These are phyloP conservation scores for Xylariaceae sp. DNA, from an alignment of 2,329 filamentous ascomycete genomes.

Conservation along the genomic window DNA sequence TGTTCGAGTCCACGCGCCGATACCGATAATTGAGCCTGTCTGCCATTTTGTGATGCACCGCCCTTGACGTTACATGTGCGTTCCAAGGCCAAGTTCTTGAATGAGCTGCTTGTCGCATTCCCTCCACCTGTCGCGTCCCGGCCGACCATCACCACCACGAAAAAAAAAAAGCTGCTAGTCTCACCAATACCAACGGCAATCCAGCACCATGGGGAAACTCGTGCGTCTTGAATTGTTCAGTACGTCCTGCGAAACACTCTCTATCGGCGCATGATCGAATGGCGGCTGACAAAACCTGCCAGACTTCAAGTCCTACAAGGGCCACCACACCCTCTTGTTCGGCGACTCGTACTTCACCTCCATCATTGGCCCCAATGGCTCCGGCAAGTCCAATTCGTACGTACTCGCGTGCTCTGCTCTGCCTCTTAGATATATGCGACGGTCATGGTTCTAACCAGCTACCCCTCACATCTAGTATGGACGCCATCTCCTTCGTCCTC, in stretches of 20 bases:
- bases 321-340: constrained; percentile 91
- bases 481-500: constrained; percentile 97
- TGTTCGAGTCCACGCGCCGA: not conserved
- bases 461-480: constrained; percentile 70
- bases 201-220: constrained; percentile 85
- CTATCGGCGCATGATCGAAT: constrained; percentile 44
- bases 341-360: constrained; percentile 99
- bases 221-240: constrained; percentile 91
- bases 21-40: not conserved
- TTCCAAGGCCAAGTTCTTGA: constrained; percentile 16
- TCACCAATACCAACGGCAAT: constrained; percentile 9
- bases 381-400: constrained; percentile 97
- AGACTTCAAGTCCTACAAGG: constrained; percentile 99
- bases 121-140: constrained; percentile 12
- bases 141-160: constrained; percentile 1
- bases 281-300: constrained; percentile 18
- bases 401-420: constrained; percentile 43
- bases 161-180: constrained; percentile 5
- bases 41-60: constrained; percentile 15
- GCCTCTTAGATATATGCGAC: not conserved
- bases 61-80: constrained; percentile 13
- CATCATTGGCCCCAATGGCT: constrained; percentile 99
- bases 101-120: constrained; percentile 26
- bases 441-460: constrained; percentile 34
- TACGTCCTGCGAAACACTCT: constrained; percentile 33